Evolutionary conservation across 768 basidiomycete species (phyloP).

Genomic region (Daedalea quercina): DNA sequence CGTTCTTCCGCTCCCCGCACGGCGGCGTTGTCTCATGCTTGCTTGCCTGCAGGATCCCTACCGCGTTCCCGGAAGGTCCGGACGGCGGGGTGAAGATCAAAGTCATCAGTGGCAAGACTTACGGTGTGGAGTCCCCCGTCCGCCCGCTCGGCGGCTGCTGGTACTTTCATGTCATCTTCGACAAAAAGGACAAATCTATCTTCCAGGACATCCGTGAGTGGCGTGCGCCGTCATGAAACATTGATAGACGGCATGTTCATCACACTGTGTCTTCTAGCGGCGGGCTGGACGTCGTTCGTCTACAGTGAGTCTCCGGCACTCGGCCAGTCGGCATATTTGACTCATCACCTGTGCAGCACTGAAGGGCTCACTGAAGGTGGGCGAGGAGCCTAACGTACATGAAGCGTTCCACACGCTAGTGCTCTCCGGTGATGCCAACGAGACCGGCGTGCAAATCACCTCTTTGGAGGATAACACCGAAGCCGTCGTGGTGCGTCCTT

Average conservation of each 20-base stretch:
- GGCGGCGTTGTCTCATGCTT: neutral
- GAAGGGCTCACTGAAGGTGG: constrained; percentile 62
- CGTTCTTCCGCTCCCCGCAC: constrained; percentile 10
- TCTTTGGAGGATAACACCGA: constrained; percentile 59
- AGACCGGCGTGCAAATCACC: constrained; percentile 65
- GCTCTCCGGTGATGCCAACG: constrained; percentile 49
- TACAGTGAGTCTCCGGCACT: constrained; percentile 49
- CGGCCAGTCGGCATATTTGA: neutral
- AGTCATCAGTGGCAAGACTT: constrained; percentile 86
- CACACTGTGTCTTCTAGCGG: constrained; percentile 35
- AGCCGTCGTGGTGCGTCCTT: constrained; percentile 55
- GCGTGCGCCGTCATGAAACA: neutral
- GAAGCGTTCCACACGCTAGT: constrained; percentile 76
- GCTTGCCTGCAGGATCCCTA: constrained; percentile 47
- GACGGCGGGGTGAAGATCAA: constrained; percentile 67
- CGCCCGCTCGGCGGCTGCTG: constrained; percentile 89
- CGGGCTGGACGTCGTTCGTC: constrained; percentile 87
- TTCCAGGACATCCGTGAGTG: constrained; percentile 80
- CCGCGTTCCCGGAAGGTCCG: constrained; percentile 62
- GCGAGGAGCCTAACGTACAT: constrained; percentile 38
- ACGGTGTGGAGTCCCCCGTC: constrained; percentile 84
- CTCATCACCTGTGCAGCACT: constrained; percentile 37
- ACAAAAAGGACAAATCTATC: constrained; percentile 45
- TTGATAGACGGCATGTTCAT: neutral
- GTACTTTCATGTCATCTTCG: constrained; percentile 79